Conservation (phyloP, 2,329 filamentous ascomycete species). For the Metarhizium robertsii region DNA sequence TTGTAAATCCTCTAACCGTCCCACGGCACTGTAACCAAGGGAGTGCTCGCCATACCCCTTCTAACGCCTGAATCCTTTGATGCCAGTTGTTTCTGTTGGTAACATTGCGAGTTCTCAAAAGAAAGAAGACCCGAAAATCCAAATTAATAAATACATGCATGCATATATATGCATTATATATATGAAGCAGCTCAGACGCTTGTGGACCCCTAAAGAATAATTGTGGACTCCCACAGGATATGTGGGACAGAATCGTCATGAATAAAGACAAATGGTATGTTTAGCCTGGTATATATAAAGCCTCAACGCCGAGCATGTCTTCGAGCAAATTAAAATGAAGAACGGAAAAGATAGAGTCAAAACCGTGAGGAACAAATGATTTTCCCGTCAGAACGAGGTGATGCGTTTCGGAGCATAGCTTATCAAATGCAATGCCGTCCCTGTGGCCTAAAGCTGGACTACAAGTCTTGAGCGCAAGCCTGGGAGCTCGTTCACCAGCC, state of each 20-base stretch:
- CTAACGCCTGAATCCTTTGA: not conserved
- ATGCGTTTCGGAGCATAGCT: not conserved
- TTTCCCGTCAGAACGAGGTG: not conserved
- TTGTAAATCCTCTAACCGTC: not conserved
- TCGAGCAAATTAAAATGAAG: not conserved
- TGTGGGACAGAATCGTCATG: not conserved
- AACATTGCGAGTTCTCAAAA: not conserved
- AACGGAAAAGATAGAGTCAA: not conserved
- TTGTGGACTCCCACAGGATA: not conserved
- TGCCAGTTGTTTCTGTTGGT: not conserved
- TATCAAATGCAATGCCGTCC: not conserved
- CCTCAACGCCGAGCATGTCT: constrained; percentile 7
- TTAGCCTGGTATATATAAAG: constrained; percentile 7
- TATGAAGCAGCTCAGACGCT: not conserved
- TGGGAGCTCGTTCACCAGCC: not conserved
- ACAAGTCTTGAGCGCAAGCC: not conserved
- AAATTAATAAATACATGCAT: not conserved
- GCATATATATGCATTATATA: not conserved
- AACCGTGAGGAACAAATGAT: not conserved
- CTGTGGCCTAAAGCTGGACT: not conserved
- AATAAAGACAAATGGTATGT: constrained; percentile 1
- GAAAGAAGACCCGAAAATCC: not conserved
- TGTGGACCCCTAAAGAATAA: not conserved
- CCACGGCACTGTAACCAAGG: not conserved
- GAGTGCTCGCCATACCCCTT: not conserved